A percentile compares a stretch with the other conserved stretches of the same genome.
These are phyloP conservation scores for Chaetomium tenue DNA, from an alignment of 495 filamentous ascomycete genomes.

Conservation along the genomic window DNA sequence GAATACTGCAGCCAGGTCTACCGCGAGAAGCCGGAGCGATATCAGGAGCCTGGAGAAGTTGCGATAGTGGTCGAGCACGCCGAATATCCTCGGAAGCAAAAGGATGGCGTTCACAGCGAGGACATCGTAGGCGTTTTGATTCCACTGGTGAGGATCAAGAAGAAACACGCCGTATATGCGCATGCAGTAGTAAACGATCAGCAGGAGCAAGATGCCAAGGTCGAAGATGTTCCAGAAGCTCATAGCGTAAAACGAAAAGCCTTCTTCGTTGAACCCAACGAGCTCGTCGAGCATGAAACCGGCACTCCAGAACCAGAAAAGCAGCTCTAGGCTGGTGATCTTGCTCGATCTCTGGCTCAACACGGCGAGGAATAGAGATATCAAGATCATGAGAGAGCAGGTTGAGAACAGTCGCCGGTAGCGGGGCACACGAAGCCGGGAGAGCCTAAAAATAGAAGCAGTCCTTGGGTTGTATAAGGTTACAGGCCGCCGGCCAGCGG, in stretches of 20 bases:
- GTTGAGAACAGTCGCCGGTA: conserved; percentile 89
- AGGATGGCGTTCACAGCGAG: conserved; percentile 85
- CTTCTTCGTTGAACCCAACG: conserved; percentile 88
- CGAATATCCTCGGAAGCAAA: conserved; percentile 85
- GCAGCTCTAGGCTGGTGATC: conserved; percentile 76
- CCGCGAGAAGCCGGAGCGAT: conserved; percentile 87
- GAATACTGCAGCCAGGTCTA: conserved; percentile 80
- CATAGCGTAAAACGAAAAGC: conserved; percentile 92
- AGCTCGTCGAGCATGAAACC: conserved; percentile 97
- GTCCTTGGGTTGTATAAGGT: conserved; percentile 87
- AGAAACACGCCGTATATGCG: conserved; percentile 81
- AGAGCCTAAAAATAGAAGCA: conserved; percentile 87
- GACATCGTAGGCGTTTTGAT: conserved; percentile 84
- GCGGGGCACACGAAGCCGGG: conserved; percentile 80
- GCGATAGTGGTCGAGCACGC: conserved; percentile 85
- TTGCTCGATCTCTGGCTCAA: conserved; percentile 63
- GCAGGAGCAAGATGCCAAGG: conserved; percentile 78
- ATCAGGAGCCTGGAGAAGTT: conserved; percentile 94
- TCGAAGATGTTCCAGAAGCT: conserved; percentile 97
- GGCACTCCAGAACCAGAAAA: conserved; percentile 96
- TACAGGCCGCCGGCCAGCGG: conserved; percentile 66
- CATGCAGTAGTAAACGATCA: conserved; percentile 84
- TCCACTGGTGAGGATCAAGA: conserved; percentile 64
- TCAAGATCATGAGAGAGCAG: conserved; percentile 72
- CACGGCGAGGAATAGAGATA: conserved; percentile 80